phyloP scores from a whole-genome alignment of 1,284 basidiomycete species.

The Peniophora sp. region DNA sequence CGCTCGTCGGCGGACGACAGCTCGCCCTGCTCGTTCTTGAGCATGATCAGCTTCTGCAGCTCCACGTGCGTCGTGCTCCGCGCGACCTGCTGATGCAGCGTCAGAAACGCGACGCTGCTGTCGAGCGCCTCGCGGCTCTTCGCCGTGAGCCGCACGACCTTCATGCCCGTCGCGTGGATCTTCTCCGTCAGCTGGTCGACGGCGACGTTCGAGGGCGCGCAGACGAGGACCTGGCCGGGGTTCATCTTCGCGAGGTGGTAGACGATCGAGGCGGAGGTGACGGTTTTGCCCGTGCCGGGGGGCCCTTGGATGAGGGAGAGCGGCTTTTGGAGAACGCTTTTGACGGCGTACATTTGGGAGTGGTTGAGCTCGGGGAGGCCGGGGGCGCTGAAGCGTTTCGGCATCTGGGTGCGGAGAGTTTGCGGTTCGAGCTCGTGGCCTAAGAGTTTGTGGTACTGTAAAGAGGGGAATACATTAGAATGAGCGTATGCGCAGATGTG shows the following conservation, averaged over 20 bases:
- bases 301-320: constrained; percentile 97
- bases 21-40: constrained; percentile 97
- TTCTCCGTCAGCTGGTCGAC: constrained; percentile 99
- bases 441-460: constrained; percentile 92
- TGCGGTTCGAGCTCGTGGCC: constrained; percentile 95
- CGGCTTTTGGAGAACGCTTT: constrained; percentile 97
- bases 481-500: background rate
- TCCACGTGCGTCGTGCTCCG: constrained; percentile 93
- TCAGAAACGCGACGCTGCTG: constrained; percentile 88
- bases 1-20: constrained; percentile 93
- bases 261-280: constrained; percentile 98
- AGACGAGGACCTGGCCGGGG: constrained; percentile 97
- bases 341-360: constrained; percentile 99
- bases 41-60: constrained; percentile 93
- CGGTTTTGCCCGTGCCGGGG: constrained; percentile 98
- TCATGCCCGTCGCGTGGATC: constrained; percentile 94
- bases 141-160: constrained; percentile 95
- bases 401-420: constrained; percentile 87
- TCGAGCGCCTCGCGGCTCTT: constrained; percentile 97
- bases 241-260: constrained; percentile 99
- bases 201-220: constrained; percentile 98
- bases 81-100: constrained; percentile 95
- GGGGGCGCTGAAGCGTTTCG: constrained; percentile 93
- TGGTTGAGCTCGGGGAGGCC: constrained; percentile 98
- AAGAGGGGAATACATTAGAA: constrained; percentile 8